Conservation (phyloP, 306 rosid genomes). For the Hylodesmum podocarpum region DNA sequence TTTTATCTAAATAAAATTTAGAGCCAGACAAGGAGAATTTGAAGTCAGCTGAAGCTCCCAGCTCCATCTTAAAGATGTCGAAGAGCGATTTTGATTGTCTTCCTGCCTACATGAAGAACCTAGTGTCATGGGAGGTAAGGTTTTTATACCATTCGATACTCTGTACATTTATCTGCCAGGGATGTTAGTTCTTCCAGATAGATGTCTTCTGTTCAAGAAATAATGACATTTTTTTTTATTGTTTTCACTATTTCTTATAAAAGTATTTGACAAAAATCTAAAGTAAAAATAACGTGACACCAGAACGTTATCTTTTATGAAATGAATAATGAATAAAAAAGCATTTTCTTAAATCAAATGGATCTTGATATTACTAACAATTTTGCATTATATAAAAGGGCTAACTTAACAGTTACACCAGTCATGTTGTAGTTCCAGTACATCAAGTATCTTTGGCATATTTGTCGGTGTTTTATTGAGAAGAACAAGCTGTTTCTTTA, state of each 20-base stretch:
- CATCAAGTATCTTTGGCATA: background rate
- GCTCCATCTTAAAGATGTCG: slow-evolving; percentile 43
- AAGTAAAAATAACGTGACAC: background rate
- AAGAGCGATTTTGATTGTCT: slow-evolving; percentile 73
- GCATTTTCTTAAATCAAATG: background rate
- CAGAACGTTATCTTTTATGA: too few species aligned
- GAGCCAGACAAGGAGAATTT: slow-evolving; percentile 40
- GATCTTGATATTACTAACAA: background rate
- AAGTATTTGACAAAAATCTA: background rate
- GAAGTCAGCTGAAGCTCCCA: slow-evolving; percentile 37
- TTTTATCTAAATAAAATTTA: slow-evolving; percentile 20
- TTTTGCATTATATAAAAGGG: background rate
- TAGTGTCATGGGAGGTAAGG: slow-evolving; percentile 91
- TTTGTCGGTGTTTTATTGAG: background rate
- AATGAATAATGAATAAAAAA: background rate
- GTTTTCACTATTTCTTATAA: background rate
- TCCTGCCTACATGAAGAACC: slow-evolving; percentile 76
- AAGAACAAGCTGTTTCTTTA: background rate
- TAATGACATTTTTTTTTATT: background rate
- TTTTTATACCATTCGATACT: slow-evolving; percentile 18
- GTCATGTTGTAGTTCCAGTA: background rate
- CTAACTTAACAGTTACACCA: background rate
- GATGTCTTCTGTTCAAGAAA: background rate
- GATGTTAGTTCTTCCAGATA: background rate
- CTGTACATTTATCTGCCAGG: background rate